Evolutionary conservation across 768 basidiomycete genomes (phyloP), one percentile per base, ranked within the genome.

Genomic region (Brasilioporus rufonigricans): DNA sequence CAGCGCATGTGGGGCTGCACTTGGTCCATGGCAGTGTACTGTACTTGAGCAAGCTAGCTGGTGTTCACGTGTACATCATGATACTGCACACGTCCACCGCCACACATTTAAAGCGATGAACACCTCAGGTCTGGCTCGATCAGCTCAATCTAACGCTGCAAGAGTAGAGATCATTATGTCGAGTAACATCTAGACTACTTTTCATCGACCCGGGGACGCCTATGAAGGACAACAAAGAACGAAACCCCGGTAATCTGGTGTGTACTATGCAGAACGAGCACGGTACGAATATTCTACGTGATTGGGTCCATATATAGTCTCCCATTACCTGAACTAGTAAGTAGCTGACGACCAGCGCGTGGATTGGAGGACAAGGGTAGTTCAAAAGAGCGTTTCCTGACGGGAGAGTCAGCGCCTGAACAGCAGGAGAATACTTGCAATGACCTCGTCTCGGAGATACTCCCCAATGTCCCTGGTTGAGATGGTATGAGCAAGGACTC

Each of bases 401-500:
- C 32, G 53, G 53, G 41, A 0, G 14, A 16, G 36, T 68, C 38
- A 71, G 60, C 29, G 45, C 40, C 48, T 52, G 41, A 59, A 48
- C 24, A 24, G 21, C 18, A 10, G 29, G 47, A 32, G 16, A 57
- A 23, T 12, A 8, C 18, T 54, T 2, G 36, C 23, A 65, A 75
- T 65, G 55, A 91, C 95, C 79, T 98, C 97, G 68, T 99, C 97
- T 63, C 97, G 86, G 29, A 99, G 76, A 70, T 98, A 99, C 77
- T 99, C 97, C 53, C 97, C 97, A 23, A 98, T 92, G 72, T 99
- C 97, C 45, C 93, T 97, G 65, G 45, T 43, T 29, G 16, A 9
- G 8, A 49, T 19, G 32, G 49, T 21, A 50, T 57, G 38, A 65
- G 46, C 49, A 40, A 49, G 27, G 50, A 46, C 27, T 47, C 27